These are phyloP conservation scores for Arthrocladium fulminans DNA, from an alignment of 2,329 filamentous ascomycete genomes.

Conservation along the genomic window DNA sequence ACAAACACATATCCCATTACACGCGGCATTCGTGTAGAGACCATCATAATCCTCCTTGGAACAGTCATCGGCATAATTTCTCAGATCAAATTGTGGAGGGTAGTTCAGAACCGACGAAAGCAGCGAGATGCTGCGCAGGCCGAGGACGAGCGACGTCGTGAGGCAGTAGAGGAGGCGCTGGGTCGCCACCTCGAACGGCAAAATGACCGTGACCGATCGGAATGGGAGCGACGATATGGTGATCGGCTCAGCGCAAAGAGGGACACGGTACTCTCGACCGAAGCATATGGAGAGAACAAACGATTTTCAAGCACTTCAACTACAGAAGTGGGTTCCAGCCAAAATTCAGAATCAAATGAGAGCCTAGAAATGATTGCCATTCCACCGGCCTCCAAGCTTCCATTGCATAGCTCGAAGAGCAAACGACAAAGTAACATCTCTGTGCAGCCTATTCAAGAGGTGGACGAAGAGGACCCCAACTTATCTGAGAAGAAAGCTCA, in stretches of 20 bases:
- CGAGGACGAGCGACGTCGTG: slow-evolving; percentile 48
- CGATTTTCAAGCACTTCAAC: slow-evolving; percentile 24
- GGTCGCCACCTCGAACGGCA: slow-evolving; percentile 50
- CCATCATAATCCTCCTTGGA: slow-evolving; percentile 67
- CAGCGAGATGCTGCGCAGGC: slow-evolving; percentile 38
- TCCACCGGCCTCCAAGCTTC: slow-evolving; percentile 1
- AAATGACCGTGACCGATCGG: slow-evolving; percentile 35
- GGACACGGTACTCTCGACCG: slow-evolving; percentile 45
- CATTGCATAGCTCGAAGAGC: slow-evolving; percentile 12
- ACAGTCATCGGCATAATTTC: slow-evolving; percentile 68
- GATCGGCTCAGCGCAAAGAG: slow-evolving; percentile 40
- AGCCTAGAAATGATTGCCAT: slow-evolving; percentile 17
- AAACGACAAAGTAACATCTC: slow-evolving; percentile 18
- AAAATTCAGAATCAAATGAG: slow-evolving; percentile 9
- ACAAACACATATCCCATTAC: slow-evolving; percentile 76
- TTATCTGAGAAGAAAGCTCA: not conserved
- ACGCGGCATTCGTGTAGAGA: slow-evolving; percentile 75
- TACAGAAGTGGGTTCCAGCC: slow-evolving; percentile 9
- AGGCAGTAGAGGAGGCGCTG: slow-evolving; percentile 59
- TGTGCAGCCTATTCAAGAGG: slow-evolving; percentile 21
- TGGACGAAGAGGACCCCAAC: slow-evolving; percentile 13
- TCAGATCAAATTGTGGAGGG: slow-evolving; percentile 76
- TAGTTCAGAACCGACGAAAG: slow-evolving; percentile 52
- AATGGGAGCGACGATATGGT: slow-evolving; percentile 74
- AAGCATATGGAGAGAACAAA: slow-evolving; percentile 29